Percentiles rank a stretch among this genome's conserved stretches.
phyloP scores from a whole-genome alignment of 208 protist species.

The Trypanosoma platydactyli region DNA sequence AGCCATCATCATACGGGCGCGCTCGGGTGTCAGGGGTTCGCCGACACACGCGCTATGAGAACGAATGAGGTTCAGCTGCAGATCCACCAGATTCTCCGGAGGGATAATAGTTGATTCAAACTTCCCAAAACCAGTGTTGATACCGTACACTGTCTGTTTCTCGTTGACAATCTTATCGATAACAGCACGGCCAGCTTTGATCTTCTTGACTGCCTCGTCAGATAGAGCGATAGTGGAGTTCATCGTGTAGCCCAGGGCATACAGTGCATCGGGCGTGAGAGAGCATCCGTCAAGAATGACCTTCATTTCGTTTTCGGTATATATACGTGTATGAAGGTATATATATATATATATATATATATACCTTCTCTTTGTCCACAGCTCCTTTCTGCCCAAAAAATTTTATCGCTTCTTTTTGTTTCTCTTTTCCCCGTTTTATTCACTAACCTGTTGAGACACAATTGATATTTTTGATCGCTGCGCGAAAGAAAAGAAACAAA shows the following conservation, averaged over 20 bases:
- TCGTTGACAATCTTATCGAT: conserved; percentile 33
- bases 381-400: no score
- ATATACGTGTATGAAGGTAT: not conserved
- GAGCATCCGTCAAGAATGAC: conserved; percentile 27
- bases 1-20: conserved; percentile 55
- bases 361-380: not conserved
- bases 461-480: not conserved
- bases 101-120: conserved; percentile 69
- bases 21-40: conserved; percentile 44
- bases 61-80: conserved; percentile 82
- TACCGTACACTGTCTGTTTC: conserved; percentile 53
- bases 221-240: conserved; percentile 14
- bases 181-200: conserved; percentile 23
- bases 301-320: conserved; percentile 13
- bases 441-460: not conserved
- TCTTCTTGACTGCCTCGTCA: conserved; percentile 7
- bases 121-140: conserved; percentile 87
- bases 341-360: not conserved
- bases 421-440: not conserved
- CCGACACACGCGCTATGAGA: conserved; percentile 77
- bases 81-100: conserved; percentile 44
- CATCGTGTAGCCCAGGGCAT: conserved; percentile 18
- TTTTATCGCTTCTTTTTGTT: not conserved
- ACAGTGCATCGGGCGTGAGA: conserved; percentile 25
- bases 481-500: not conserved